A percentile compares a stretch with the other conserved stretches of the same genome.
phyloP scores from a whole-genome alignment of 2,329 filamentous ascomycete species.

The Eutypa lata region DNA sequence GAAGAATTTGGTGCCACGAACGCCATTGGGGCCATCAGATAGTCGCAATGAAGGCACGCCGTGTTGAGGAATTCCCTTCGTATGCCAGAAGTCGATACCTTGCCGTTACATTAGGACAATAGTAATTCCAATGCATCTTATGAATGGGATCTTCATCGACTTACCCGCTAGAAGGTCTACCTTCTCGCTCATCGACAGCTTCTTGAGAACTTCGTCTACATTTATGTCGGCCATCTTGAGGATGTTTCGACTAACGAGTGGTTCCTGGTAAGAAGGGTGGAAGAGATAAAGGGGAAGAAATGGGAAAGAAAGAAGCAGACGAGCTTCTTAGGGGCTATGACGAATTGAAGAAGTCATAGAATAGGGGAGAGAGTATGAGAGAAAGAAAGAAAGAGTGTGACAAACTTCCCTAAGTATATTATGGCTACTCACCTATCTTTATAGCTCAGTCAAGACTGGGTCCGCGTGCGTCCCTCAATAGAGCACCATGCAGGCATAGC shows the following conservation, averaged over 20 bases:
- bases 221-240: constrained; percentile 47
- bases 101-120: constrained; percentile 2
- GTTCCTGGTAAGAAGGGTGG: background rate
- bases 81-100: constrained; percentile 70
- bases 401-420: background rate
- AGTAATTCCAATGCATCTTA: background rate
- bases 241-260: background rate
- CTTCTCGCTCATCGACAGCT: constrained; percentile 51
- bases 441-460: background rate
- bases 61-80: constrained; percentile 56
- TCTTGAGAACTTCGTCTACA: constrained; percentile 51
- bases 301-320: background rate
- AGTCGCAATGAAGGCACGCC: constrained; percentile 63
- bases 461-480: background rate
- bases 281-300: background rate
- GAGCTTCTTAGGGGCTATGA: background rate
- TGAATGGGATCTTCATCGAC: constrained; percentile 4
- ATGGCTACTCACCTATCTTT: background rate
- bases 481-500: background rate
- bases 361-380: background rate
- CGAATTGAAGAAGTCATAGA: background rate
- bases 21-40: constrained; percentile 68
- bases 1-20: constrained; percentile 67
- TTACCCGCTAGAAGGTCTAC: constrained; percentile 50
- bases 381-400: background rate